Base-by-base conservation (phyloP, 495 filamentous ascomycete species). In the Penicillium ochrochloron region DNA sequence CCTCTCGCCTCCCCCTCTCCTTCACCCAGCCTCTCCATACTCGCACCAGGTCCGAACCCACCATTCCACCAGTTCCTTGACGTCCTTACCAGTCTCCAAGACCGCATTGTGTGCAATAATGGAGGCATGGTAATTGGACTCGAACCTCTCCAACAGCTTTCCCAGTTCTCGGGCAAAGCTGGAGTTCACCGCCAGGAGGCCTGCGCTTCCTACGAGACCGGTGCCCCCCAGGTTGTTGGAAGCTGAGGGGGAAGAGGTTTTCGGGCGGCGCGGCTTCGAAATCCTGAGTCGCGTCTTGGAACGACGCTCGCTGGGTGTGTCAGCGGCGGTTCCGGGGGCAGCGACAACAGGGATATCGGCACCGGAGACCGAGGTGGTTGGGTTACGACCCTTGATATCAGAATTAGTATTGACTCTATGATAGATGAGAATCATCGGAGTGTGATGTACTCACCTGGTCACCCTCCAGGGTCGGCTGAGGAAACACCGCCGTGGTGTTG, bases 31-130 rank as follows among this genome's bases (percentile, higher is more conserved):
- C 17, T 2, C 17, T 23, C 14, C 52, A n/a, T 27, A 27, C 25
- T 27, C 25, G 25, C 25, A 2, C 67, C 67, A 72, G 10, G 34
- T 15, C 19, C 41, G 64, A 3, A 65, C 19, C 71, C 71, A 75
- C 29, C 6, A 29, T 1, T 70, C 63, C 27, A 61, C 57, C 4
- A 58, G 42, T n/a, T 56, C 12, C 27, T 67, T 63, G 3, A 69
- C 63, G 50, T 58, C 19, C 2, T 60, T 33, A 8, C 66, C 54
- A 48, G 70, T 52, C n/a, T 59, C 61, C 46, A 71, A 53, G 9
- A 58, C 60, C 12, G 57, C 51, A 1, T 54, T 19, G 21, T 68
- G 35, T 33, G 70, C 60, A 44, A 62, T 23, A 25, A 67, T 48
- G 7, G 59, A 48, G 17, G 41, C 53, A 15, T 33, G 11, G 44